A percentile compares a stretch with the other conserved stretches of the same genome.
phyloP scores from a whole-genome alignment of 23 red algal species.

The Cyanidiococcus yangmingshanensis region DNA sequence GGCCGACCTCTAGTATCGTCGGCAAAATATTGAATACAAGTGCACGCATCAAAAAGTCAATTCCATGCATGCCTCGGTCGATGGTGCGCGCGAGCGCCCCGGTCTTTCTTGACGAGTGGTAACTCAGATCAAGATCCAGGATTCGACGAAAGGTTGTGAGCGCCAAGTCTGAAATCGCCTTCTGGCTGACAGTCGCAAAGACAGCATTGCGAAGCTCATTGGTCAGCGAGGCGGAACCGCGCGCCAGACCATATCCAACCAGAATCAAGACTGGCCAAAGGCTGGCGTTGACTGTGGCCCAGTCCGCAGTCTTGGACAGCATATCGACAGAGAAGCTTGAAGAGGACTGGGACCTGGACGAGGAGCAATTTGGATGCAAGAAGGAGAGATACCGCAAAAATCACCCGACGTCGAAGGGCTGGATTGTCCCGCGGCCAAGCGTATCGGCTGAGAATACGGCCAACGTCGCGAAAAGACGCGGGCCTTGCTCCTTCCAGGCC shows the following conservation, averaged over 20 bases:
- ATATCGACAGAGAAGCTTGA: slow-evolving; percentile 84
- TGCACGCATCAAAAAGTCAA: slow-evolving; percentile 83
- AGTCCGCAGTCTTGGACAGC: slow-evolving; percentile 24
- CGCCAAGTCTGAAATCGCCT: slow-evolving; percentile 66
- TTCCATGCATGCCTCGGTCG: slow-evolving; percentile 90
- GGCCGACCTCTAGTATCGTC: slow-evolving; percentile 60
- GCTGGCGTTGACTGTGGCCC: slow-evolving; percentile 18
- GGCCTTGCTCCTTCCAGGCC: not conserved
- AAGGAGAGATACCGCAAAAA: slow-evolving; percentile 51
- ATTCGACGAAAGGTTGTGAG: slow-evolving; percentile 83
- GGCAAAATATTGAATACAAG: slow-evolving; percentile 97
- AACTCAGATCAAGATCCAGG: slow-evolving; percentile 56
- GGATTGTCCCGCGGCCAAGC: slow-evolving; percentile 75
- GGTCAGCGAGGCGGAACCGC: slow-evolving; percentile 53
- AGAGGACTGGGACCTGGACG: slow-evolving; percentile 76
- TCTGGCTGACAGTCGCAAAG: slow-evolving; percentile 61
- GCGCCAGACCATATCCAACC: slow-evolving; percentile 57
- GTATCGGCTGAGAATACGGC: slow-evolving; percentile 42
- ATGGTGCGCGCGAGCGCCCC: slow-evolving; percentile 72
- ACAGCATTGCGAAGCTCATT: slow-evolving; percentile 86
- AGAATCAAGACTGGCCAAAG: slow-evolving; percentile 49
- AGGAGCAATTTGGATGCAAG: slow-evolving; percentile 49
- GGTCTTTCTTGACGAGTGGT: slow-evolving; percentile 66
- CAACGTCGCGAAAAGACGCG: not conserved
- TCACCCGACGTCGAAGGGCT: slow-evolving; percentile 38